Percentiles rank a stretch among this genome's conserved stretches.
These are phyloP conservation scores for Sphagnurus paluster DNA, from an alignment of 1,284 basidiomycete species.

Conservation along the genomic window DNA sequence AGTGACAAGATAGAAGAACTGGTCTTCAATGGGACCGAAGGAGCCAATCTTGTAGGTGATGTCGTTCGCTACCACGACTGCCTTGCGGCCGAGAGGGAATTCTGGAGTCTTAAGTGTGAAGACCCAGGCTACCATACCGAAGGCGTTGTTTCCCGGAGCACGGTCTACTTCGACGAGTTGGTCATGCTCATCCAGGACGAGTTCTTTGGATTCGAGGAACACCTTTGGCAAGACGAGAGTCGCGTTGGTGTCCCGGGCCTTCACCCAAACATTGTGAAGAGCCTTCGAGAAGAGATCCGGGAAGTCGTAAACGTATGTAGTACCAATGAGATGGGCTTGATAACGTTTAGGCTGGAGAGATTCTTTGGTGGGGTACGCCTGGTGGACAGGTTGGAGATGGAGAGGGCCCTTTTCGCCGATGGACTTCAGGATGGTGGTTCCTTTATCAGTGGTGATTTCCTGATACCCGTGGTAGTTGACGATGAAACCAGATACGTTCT, in stretches of 20 bases:
- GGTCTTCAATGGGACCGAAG: conserved; percentile 95
- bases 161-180: conserved; percentile 89
- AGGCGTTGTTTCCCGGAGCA: conserved; percentile 90
- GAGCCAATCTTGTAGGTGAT: conserved; percentile 99
- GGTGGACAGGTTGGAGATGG: conserved; percentile 91
- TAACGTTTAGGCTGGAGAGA: conserved; percentile 99
- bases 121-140: conserved; percentile 99
- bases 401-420: conserved; percentile 94
- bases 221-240: conserved; percentile 75
- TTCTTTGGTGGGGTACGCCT: conserved; percentile 95
- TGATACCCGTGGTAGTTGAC: conserved; percentile 99
- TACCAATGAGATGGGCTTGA: conserved; percentile 98
- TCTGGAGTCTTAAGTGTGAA: conserved; percentile 94
- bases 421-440: conserved; percentile 91
- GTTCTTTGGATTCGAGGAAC: conserved; percentile 82
- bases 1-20: conserved; percentile 95
- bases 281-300: conserved; percentile 98
- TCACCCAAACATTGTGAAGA: conserved; percentile 89
- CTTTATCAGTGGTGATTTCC: conserved; percentile 95
- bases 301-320: conserved; percentile 99
- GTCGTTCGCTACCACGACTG: conserved; percentile 95
- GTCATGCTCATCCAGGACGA: conserved; percentile 93
- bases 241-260: conserved; percentile 65
- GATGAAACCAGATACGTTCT: conserved; percentile 98
- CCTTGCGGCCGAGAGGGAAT: conserved; percentile 85